A percentile compares a stretch with the other conserved stretches of the same genome.
phyloP scores from a whole-genome alignment of 345 rosid species.

The Xanthoceras sorbifolium region DNA sequence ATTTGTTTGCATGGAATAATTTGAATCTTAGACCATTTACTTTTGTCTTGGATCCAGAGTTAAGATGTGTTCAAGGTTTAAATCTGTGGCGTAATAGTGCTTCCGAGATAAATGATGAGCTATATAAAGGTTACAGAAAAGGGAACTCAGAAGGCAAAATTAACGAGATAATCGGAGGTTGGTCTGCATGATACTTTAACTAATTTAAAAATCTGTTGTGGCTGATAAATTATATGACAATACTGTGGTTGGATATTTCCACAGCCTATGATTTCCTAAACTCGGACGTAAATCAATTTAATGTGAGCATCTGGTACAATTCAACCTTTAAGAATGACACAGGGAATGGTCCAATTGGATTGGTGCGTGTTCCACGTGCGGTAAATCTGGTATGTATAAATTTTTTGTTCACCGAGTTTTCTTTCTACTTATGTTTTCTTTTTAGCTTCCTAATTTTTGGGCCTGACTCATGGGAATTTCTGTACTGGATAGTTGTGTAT shows the following conservation, averaged over 20 bases:
- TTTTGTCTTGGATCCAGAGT: conserved; percentile 37
- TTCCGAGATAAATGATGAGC: conserved; percentile 62
- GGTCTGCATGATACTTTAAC: conserved; percentile 20
- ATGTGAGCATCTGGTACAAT: conserved; percentile 82
- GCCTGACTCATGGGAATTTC: neutral
- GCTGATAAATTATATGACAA: neutral
- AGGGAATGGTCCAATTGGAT: conserved; percentile 11
- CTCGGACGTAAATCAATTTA: conserved; percentile 54
- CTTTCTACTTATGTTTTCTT: neutral
- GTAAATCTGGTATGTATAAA: conserved; percentile 69
- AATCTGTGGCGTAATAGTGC: conserved; percentile 70
- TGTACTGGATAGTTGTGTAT: neutral
- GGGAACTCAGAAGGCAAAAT: conserved; percentile 61
- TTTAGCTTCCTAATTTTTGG: neutral
- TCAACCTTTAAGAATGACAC: conserved; percentile 45
- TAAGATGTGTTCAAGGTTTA: conserved; percentile 60
- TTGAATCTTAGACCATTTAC: neutral
- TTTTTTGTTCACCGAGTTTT: conserved; percentile 10
- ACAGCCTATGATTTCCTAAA: conserved; percentile 84
- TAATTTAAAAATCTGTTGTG: conserved; percentile 1
- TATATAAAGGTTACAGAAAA: conserved; percentile 66
- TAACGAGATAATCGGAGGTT: conserved; percentile 84
- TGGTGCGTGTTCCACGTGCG: conserved; percentile 70
- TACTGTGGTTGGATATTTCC: conserved; percentile 23
- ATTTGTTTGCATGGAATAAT: conserved; percentile 2